Evolutionary conservation across 1,284 basidiomycete species (phyloP), one percentile per base, ranked within the genome.

Genomic region (Neolentinus lepideus): DNA sequence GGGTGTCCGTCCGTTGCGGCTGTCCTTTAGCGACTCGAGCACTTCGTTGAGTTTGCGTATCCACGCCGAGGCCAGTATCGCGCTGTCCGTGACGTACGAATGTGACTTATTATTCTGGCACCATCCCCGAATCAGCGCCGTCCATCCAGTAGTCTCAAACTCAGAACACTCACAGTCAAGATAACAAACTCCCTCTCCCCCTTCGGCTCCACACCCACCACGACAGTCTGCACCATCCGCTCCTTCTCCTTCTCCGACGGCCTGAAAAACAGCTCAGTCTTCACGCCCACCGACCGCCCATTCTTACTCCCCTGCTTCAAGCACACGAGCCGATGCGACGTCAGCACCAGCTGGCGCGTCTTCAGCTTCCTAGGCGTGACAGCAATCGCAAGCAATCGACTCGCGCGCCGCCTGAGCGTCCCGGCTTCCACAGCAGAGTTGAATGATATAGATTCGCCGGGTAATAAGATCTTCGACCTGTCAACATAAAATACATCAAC

Each of bases 141-240:
- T 46, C 8, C 11, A 52, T 19, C 21, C 29, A 35, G n/a, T 24
- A 38, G 21, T 22, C 38, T 52, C 60, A 33, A 45, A 52, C 51
- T n/a, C 43, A 57, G 45, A 12, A 31, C 36, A 72, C 75, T 62
- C 58, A 86, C 84, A 52, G 83, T 83, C 63, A 84, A 66, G 36
- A 86, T 72, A n/a, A 80, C 76, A 64, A 87, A 84, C 63, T 83
- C 81, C 43, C 77, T 70, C 53, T 81, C 81, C 51, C 79, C 71
- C 62, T 83, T 84, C 35, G 72, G 63, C 56, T 79, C 79, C 1
- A 80, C 79, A 25, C 75, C 73, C 4, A 73, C 71, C 11, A 86
- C 67, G 45, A 75, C 25, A 26, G 24, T 70, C 56, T 67, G 73
- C n/a, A 72, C 74, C 59, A 69, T 74, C 46, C 57, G 21, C 33